Base-by-base conservation (phyloP, 495 filamentous ascomycete species). In the Neurospora sp. region DNA sequence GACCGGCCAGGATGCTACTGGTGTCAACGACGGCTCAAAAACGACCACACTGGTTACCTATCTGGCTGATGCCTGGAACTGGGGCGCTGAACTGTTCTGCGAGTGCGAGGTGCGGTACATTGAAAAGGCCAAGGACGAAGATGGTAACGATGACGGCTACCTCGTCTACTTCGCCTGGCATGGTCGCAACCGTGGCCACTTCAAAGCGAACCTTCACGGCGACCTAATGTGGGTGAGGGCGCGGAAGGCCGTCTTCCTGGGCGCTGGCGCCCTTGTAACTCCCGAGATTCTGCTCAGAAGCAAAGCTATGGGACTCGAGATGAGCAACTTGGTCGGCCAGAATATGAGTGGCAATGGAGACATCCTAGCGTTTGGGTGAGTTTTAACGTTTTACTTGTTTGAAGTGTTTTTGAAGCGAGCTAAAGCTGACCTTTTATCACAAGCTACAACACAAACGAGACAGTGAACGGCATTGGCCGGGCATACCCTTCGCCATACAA, bases 31-130 rank as follows among this genome's bases (percentile, higher is more conserved):
- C 75, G 89, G 89, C 4, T 90, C 87, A 39, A 92, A 92, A 78
- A 89, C 84, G 31, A 89, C 86, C 16, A 88, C 88, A 3, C 81
- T 90, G 4, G 88, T 91, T 53, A 92, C 87, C 3, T 92, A 91
- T 73, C 79, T 92, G 7, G 83, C 86, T n/a, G 90, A 93, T 78
- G 89, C 90, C 31, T 92, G 90, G 90, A 90, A 92, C 77, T 90
- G 89, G 88, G 90, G 89, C 27, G 89, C 90, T 40, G 89, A 92
- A 75, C 87, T 92, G 75, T 93, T 93, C 75, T 92, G 90, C 75
- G 85, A 90, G 74, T 90, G 89, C 71, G 90, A 91, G 78, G 89
- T 92, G 41, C 83, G 88, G 71, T 88, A 91, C 74, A 83, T 93
- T 75, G 86, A 88, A 70, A 85, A 88, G 72, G 81, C 83, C 68